Base-by-base conservation (phyloP, 495 filamentous ascomycete species). In the Xylaria venustula region DNA sequence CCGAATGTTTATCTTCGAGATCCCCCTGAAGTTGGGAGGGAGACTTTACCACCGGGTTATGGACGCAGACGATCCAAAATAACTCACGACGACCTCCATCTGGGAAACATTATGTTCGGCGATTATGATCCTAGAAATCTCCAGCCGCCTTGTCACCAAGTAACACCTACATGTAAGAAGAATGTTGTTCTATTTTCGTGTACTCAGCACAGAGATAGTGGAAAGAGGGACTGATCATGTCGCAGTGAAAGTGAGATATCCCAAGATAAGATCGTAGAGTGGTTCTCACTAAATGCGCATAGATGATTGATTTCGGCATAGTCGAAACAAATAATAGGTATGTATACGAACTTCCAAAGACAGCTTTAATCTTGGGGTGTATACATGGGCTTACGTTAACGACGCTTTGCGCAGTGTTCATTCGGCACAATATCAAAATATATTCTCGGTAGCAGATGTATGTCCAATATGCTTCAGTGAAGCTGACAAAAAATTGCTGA, bases 91-190 rank as follows among this genome's bases (percentile, higher is more conserved):
- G 37, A 54, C 12, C 36, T 54, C 2, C 37, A 54, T 32, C 7
- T 54, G 7, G 37, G n/a, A 44, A 54, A 54, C 7, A 7, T 54
- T 4, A 54, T 54, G 52, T 54, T 54, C 20, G 52, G 52, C 8
- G 25, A 54, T 1, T 54, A 44, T 14, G 12, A 37, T 8, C 6
- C 7, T 9, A 12, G 22, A 1, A 32, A 3, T 14, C 11, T 14
- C 32, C 50, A 23, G 1, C 50, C 50, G 15, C 0, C 20, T 17
- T 41, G 34, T 26, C 50, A 54, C 22, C 4, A n/a, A 1, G 26
- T 8, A 54, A 3, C 7, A 25, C 50, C 50, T 8, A 54, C 17
- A 40, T 54, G 50, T 54, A 2, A 44, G 52, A 9, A 15, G 14
- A 15, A 7, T 40, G 11, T 34, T 34, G n/a, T n/a, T n/a, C n/a